Conservation (phyloP, 2,329 filamentous ascomycete species). For the Fusarium compactum region DNA sequence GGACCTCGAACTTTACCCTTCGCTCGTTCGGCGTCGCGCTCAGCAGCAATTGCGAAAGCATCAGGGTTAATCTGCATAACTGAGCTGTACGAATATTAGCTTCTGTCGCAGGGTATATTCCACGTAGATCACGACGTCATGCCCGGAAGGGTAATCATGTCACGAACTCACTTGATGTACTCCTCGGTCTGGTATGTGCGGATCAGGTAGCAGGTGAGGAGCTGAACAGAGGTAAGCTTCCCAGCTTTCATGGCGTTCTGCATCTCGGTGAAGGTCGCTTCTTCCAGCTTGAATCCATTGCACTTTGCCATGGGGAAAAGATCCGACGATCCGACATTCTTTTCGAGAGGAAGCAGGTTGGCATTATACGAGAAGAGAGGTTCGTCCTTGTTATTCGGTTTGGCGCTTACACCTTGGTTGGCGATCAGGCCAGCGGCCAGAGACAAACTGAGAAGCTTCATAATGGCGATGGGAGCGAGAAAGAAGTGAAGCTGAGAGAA, state of each 20-base stretch:
- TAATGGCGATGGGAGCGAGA: conserved; percentile 12
- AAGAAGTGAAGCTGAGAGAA: conserved; percentile 1
- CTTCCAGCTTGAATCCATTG: conserved; percentile 71
- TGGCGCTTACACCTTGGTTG: conserved; percentile 27
- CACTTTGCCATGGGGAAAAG: conserved; percentile 74
- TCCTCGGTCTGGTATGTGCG: conserved; percentile 71
- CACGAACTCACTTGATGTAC: conserved; percentile 68
- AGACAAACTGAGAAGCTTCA: conserved; percentile 41
- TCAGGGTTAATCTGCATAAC: conserved; percentile 78
- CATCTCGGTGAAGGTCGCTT: conserved; percentile 77
- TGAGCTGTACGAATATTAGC: conserved; percentile 54
- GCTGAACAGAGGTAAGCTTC: conserved; percentile 67
- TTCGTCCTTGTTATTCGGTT: conserved; percentile 20
- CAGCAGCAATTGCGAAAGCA: conserved; percentile 68
- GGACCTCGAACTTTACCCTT: conserved; percentile 69
- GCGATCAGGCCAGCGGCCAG: conserved; percentile 42
- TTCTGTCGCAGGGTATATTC: not conserved
- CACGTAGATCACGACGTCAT: not conserved
- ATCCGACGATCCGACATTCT: conserved; percentile 52
- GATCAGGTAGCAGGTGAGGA: conserved; percentile 72
- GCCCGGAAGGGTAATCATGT: not conserved
- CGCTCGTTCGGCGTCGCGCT: conserved; percentile 70
- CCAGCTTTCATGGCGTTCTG: conserved; percentile 68
- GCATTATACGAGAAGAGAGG: conserved; percentile 43
- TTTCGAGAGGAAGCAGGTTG: conserved; percentile 51